Evolutionary conservation across 345 rosid genomes (phyloP).

Genomic region (Reutealis trisperma): DNA sequence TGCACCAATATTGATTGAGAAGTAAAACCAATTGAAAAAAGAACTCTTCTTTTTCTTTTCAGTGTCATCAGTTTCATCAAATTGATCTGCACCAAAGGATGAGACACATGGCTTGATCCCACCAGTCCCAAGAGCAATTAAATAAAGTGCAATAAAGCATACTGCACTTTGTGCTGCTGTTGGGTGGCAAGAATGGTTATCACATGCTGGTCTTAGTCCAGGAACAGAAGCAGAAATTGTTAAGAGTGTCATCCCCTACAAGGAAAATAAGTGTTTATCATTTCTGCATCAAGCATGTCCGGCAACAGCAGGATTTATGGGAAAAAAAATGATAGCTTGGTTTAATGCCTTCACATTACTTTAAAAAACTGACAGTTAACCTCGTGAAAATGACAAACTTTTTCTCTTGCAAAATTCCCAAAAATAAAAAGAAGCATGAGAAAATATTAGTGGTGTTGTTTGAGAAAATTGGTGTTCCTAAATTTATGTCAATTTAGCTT

Average conservation of each 20-base stretch:
- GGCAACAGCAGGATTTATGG: background rate
- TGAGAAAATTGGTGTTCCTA: background rate
- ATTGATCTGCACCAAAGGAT: conserved; percentile 96
- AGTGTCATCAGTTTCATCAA: conserved; percentile 73
- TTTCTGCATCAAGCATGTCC: background rate
- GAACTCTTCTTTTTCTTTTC: conserved; percentile 84
- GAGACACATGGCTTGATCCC: conserved; percentile 98
- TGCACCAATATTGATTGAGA: conserved; percentile 87
- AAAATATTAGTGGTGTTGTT: no score
- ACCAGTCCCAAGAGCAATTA: conserved; percentile 94
- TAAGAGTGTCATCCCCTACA: conserved; percentile 83
- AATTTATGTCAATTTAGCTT: background rate
- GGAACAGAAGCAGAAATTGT: conserved; percentile 76
- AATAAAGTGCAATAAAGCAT: conserved; percentile 68
- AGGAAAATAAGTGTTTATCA: conserved; percentile 5
- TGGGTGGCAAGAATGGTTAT: conserved; percentile 53
- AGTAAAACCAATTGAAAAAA: conserved; percentile 97
- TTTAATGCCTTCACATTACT: background rate
- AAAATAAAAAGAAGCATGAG: no score
- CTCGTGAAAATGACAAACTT: background rate
- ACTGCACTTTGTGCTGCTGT: conserved; percentile 48
- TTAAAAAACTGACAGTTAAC: background rate
- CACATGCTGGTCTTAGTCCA: conserved; percentile 71
- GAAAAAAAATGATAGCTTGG: background rate
- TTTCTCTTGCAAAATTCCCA: background rate